phyloP scores from a whole-genome alignment of 75 land plant genomes.

The Picea glauca region DNA sequence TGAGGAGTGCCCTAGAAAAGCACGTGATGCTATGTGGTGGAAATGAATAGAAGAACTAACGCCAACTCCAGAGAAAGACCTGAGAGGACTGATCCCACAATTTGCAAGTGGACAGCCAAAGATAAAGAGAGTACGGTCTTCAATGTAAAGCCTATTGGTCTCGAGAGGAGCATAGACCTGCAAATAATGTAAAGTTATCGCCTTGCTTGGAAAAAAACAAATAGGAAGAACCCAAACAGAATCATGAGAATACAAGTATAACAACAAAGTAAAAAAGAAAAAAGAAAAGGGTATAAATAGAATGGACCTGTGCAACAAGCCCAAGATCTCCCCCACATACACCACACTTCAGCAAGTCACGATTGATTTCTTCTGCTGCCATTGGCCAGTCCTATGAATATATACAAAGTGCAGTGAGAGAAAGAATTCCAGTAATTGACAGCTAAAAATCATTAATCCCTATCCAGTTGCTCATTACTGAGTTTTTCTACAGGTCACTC shows the following conservation, averaged over 20 bases:
- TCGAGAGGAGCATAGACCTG: constrained; percentile 83
- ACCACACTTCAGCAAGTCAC: constrained; percentile 51
- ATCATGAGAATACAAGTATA: constrained; percentile 1
- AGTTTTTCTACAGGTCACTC: constrained; percentile 6
- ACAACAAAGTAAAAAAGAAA: not conserved
- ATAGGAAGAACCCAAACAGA: not conserved
- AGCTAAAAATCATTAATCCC: too few species aligned
- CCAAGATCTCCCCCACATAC: constrained; percentile 62
- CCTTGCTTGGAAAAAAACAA: not conserved
- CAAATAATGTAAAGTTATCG: constrained; percentile 1
- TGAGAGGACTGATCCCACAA: constrained; percentile 58
- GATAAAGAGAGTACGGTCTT: constrained; percentile 68
- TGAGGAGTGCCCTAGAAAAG: not conserved
- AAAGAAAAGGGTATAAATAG: constrained; percentile 17
- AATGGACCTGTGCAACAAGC: constrained; percentile 75
- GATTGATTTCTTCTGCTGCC: constrained; percentile 22
- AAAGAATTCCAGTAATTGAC: too few species aligned
- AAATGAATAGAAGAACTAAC: not conserved
- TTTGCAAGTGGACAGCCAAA: constrained; percentile 59
- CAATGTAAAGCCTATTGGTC: constrained; percentile 29
- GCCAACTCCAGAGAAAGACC: constrained; percentile 19
- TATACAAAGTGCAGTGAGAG: too few species aligned
- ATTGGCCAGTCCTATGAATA: constrained; percentile 74
- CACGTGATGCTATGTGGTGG: too few species aligned
- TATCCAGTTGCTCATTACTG: not conserved